Evolutionary conservation across 2,329 filamentous ascomycete species (phyloP).

Genomic region (Hymenoscyphus fructigenus): DNA sequence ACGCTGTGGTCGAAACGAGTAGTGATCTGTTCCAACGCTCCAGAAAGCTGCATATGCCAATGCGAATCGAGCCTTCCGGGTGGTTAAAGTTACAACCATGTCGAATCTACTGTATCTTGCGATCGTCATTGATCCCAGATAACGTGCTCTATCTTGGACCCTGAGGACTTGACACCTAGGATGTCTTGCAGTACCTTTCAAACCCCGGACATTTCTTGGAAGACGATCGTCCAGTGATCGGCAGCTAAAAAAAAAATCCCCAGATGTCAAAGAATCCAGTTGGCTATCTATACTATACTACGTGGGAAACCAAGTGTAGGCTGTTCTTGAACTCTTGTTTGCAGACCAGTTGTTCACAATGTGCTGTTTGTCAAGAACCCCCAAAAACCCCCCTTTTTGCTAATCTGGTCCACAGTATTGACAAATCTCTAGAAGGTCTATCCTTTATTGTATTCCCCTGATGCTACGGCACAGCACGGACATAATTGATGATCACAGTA

Average conservation of each 20-base stretch:
- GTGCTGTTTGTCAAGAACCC: background rate
- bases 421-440: background rate
- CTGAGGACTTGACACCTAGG: background rate
- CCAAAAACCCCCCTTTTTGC: background rate
- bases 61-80: slow-evolving; percentile 4
- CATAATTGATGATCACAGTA: background rate
- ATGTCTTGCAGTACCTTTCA: background rate
- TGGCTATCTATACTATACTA: background rate
- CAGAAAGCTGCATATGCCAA: background rate
- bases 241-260: background rate
- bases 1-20: background rate
- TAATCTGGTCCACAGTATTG: background rate
- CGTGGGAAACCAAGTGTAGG: background rate
- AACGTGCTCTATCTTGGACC: background rate
- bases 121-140: background rate
- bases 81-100: background rate
- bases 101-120: background rate
- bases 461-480: background rate
- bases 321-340: background rate
- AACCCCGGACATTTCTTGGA: background rate
- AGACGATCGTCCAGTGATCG: background rate
- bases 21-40: background rate
- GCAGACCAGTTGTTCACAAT: background rate
- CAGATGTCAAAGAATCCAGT: background rate
- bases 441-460: background rate